Conservation (phyloP, 192 early-diverging fungal genomes). For the Backusella sp. region DNA sequence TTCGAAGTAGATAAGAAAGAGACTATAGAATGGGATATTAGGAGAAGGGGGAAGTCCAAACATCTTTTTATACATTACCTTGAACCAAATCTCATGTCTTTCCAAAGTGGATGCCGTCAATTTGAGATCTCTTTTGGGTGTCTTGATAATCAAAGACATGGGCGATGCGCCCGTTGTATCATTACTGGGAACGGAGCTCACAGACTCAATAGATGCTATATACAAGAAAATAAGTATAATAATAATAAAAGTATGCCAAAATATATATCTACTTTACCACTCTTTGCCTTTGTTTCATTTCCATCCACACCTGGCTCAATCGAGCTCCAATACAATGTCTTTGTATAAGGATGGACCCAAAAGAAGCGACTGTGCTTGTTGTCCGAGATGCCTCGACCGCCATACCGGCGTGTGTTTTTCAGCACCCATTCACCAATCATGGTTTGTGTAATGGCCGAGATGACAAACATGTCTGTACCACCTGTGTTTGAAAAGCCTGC, state of each 20-base stretch:
- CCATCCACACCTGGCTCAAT: slow-evolving; percentile 58
- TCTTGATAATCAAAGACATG: slow-evolving; percentile 66
- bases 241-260: neutral
- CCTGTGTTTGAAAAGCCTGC: neutral
- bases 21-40: slow-evolving; percentile 7
- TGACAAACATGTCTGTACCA: slow-evolving; percentile 45
- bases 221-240: slow-evolving; percentile 19
- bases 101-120: slow-evolving; percentile 65
- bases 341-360: slow-evolving; percentile 82
- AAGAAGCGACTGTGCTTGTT: slow-evolving; percentile 73
- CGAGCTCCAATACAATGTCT: slow-evolving; percentile 74
- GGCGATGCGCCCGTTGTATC: slow-evolving; percentile 36
- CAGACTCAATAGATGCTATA: slow-evolving; percentile 63
- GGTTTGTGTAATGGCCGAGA: slow-evolving; percentile 72
- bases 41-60: no score
- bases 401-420: slow-evolving; percentile 67
- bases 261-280: slow-evolving; percentile 36
- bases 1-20: slow-evolving; percentile 25
- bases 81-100: slow-evolving; percentile 73
- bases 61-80: neutral
- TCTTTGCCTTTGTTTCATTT: slow-evolving; percentile 45
- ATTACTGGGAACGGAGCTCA: slow-evolving; percentile 55
- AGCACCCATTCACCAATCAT: slow-evolving; percentile 79
- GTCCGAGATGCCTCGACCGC: slow-evolving; percentile 56
- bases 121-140: slow-evolving; percentile 70